These are phyloP conservation scores for Candida pseudofarinosa DNA, from an alignment of 805 yeast genomes.

Conservation along the genomic window DNA sequence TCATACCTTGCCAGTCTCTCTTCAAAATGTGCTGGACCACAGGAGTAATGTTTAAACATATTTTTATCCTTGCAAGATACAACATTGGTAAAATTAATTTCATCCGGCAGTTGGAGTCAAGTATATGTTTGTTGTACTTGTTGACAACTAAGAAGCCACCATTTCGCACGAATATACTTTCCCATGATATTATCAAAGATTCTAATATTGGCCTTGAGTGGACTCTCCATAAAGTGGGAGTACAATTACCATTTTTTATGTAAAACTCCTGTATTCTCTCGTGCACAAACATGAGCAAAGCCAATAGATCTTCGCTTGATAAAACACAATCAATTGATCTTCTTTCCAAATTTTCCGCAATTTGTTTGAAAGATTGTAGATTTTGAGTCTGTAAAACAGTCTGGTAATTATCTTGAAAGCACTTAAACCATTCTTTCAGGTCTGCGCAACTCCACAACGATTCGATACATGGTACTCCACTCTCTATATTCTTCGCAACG, in stretches of 20 bases:
- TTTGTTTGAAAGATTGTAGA: slow-evolving; percentile 27
- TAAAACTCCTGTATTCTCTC: slow-evolving; percentile 59
- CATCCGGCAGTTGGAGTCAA: slow-evolving; percentile 51
- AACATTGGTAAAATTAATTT: slow-evolving; percentile 65
- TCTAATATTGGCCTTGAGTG: slow-evolving; percentile 57
- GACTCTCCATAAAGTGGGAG: slow-evolving; percentile 63
- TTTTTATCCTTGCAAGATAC: slow-evolving; percentile 62
- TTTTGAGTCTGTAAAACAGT: neutral
- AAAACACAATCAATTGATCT: slow-evolving; percentile 33
- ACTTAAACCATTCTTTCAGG: slow-evolving; percentile 47
- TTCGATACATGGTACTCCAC: slow-evolving; percentile 61
- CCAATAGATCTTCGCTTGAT: slow-evolving; percentile 48
- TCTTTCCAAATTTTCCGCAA: slow-evolving; percentile 45
- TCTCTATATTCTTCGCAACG: slow-evolving; percentile 42
- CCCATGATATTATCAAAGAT: slow-evolving; percentile 63
- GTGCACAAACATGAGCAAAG: slow-evolving; percentile 61
- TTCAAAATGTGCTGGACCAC: slow-evolving; percentile 56
- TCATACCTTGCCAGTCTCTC: slow-evolving; percentile 70
- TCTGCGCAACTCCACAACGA: slow-evolving; percentile 60
- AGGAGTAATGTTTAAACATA: slow-evolving; percentile 59
- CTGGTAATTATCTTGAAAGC: slow-evolving; percentile 9
- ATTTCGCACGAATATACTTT: slow-evolving; percentile 52
- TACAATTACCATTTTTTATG: slow-evolving; percentile 35
- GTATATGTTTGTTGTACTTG: slow-evolving; percentile 44
- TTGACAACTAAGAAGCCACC: slow-evolving; percentile 60